phyloP scores from a whole-genome alignment of 2,329 filamentous ascomycete genomes.

The Colletotrichum chrysophilum region DNA sequence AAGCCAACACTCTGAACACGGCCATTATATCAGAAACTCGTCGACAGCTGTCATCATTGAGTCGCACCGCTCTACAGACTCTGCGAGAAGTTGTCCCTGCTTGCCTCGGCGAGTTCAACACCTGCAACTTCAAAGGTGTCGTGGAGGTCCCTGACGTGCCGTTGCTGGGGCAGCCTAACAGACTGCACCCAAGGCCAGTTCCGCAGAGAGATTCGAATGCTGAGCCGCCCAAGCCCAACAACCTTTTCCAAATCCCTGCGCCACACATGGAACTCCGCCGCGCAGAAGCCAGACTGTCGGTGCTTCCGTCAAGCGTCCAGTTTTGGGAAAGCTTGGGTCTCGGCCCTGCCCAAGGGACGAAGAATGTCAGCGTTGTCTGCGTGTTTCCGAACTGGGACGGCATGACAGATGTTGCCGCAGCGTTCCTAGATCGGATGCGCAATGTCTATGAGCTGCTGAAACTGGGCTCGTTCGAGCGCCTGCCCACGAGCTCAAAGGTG shows the following conservation, averaged over 20 bases:
- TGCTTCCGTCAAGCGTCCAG: slow-evolving; percentile 74
- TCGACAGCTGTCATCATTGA: slow-evolving; percentile 46
- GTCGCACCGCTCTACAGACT: slow-evolving; percentile 53
- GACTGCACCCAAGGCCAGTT: slow-evolving; percentile 54
- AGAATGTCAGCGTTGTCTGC: slow-evolving; percentile 74
- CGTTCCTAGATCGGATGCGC: slow-evolving; percentile 71
- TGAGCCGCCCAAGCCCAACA: slow-evolving; percentile 55
- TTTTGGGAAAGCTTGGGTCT: slow-evolving; percentile 87
- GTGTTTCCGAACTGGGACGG: slow-evolving; percentile 72
- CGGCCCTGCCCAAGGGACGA: slow-evolving; percentile 71
- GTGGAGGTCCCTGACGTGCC: slow-evolving; percentile 33
- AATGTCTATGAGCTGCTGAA: slow-evolving; percentile 77
- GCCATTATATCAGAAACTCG: slow-evolving; percentile 37
- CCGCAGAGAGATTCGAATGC: slow-evolving; percentile 44
- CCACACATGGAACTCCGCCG: slow-evolving; percentile 77
- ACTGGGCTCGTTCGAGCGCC: slow-evolving; percentile 67
- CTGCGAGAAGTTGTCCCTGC: slow-evolving; percentile 50
- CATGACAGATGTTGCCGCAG: slow-evolving; percentile 62
- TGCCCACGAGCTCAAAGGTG: slow-evolving; percentile 48
- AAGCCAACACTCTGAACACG: slow-evolving; percentile 12
- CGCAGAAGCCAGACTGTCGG: slow-evolving; percentile 71
- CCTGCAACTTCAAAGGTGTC: slow-evolving; percentile 18
- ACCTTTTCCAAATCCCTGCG: slow-evolving; percentile 66
- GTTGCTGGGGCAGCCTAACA: slow-evolving; percentile 54
- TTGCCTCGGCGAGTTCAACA: slow-evolving; percentile 41